phyloP scores from a whole-genome alignment of 2,329 filamentous ascomycete genomes.

The Microdochium bolleyi region DNA sequence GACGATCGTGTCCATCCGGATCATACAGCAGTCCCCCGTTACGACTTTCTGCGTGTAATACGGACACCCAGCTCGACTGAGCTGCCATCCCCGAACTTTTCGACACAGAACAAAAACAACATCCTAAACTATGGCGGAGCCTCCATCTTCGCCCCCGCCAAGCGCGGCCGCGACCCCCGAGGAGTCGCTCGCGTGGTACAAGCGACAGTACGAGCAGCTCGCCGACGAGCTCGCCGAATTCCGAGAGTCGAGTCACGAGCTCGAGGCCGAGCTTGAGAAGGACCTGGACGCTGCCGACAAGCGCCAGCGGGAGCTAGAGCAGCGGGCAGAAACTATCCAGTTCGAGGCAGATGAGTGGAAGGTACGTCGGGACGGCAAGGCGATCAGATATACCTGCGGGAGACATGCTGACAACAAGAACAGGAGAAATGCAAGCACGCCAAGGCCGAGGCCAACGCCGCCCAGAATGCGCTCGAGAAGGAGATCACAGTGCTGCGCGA shows the following conservation, averaged over 20 bases:
- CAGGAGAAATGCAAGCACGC: conserved; percentile 95
- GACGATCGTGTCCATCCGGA: background rate
- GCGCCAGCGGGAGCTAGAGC: conserved; percentile 74
- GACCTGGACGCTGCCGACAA: conserved; percentile 95
- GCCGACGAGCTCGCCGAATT: conserved; percentile 91
- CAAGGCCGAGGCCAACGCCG: conserved; percentile 76
- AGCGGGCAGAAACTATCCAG: conserved; percentile 75
- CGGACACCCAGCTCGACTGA: background rate
- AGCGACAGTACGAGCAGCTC: conserved; percentile 86
- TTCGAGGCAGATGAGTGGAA: conserved; percentile 99
- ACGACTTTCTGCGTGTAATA: too few relatives aligned
- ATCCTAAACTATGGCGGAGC: conserved; percentile 40
- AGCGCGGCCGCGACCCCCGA: conserved; percentile 48
- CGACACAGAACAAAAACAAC: conserved; percentile 4
- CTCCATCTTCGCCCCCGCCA: conserved; percentile 51
- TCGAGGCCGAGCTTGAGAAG: conserved; percentile 91
- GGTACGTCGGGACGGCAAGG: conserved; percentile 44
- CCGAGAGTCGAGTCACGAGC: conserved; percentile 84
- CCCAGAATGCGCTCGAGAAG: conserved; percentile 83
- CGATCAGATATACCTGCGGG: conserved; percentile 4
- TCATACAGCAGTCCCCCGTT: background rate
- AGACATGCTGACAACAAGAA: conserved; percentile 10
- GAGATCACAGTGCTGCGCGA: conserved; percentile 91
- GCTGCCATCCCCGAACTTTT: conserved; percentile 1
- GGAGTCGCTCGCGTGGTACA: conserved; percentile 89